Conservation (phyloP, 805 yeast genomes). For the Teunomyces gatunensis region DNA sequence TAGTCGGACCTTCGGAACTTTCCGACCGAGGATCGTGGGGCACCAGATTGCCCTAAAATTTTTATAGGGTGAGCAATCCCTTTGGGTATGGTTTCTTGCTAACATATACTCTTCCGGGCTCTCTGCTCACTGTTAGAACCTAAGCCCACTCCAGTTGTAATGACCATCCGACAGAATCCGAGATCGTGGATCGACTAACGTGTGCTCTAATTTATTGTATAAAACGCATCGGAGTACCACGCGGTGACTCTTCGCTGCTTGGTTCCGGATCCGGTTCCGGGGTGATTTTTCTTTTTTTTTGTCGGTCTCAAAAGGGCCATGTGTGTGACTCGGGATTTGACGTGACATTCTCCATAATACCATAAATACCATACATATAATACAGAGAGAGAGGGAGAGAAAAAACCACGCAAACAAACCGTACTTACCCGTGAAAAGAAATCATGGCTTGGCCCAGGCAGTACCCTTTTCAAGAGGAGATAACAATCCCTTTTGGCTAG, state of each 20-base stretch:
- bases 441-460: constrained; percentile 51
- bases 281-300: background rate
- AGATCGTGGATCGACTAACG: too few species aligned
- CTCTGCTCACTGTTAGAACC: too few species aligned
- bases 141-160: too few species aligned
- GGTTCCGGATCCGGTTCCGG: background rate
- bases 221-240: too few species aligned
- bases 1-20: constrained; percentile 7
- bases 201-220: too few species aligned
- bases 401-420: background rate
- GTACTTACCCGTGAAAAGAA: background rate
- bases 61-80: background rate
- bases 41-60: background rate
- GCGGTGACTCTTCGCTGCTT: background rate
- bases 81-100: background rate
- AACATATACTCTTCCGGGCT: too few species aligned
- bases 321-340: background rate
- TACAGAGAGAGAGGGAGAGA: background rate
- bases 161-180: too few species aligned
- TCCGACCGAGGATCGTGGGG: constrained; percentile 7
- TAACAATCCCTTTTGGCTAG: constrained; percentile 71
- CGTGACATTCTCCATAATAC: background rate
- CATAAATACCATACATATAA: background rate
- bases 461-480: constrained; percentile 54
- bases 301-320: background rate